Evolutionary conservation across 805 yeast genomes (phyloP), one percentile per base, ranked within the genome.

Genomic region (Martiniozyma abietophila): DNA sequence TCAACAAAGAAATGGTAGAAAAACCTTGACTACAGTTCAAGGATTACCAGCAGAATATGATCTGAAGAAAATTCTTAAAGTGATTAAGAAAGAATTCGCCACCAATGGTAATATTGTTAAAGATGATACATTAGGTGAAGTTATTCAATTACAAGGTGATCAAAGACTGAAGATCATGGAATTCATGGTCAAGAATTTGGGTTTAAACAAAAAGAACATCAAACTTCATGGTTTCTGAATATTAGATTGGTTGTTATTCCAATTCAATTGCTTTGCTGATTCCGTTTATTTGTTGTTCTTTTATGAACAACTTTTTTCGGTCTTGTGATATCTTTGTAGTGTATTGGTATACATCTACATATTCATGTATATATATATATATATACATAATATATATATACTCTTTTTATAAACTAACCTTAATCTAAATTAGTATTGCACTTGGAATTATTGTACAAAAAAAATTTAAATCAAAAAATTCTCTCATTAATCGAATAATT

Each of bases 1-100:
- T 61, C 98, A 89, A 68, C 98, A 89, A 71, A 89, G 98, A 73
- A 89, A 92, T 70, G 98, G 98, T 60, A 88, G 97, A 69, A 89
- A 89, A 68, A 89, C 97, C 45, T 76, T 89, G 60, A 89, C 98
- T 48, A 89, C 98, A 27, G 97, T 89, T 43, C 97, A 92, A 69
- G 98, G 98, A 57, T 74, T 89, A 42, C 96, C 97, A 46, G 76
- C 65, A 44, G 97, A 92, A 63, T 89, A 85, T 64, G 98, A 89
- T 60, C 69, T 82, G 61, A 89, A 89, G 71, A 84, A 89, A 58
- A 86, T 89, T 53, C 71, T 89, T 53, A 84, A 85, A 62, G 95
- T 85, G 40, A 71, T 89, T 56, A 89, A 92, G 76, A 92, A 92
- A 65, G 97, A 92, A 61, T 89, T 92, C 60, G 98, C 96, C 48